Conservation (phyloP, 192 early-diverging fungal species). For the Chytriomyces hyalinus region DNA sequence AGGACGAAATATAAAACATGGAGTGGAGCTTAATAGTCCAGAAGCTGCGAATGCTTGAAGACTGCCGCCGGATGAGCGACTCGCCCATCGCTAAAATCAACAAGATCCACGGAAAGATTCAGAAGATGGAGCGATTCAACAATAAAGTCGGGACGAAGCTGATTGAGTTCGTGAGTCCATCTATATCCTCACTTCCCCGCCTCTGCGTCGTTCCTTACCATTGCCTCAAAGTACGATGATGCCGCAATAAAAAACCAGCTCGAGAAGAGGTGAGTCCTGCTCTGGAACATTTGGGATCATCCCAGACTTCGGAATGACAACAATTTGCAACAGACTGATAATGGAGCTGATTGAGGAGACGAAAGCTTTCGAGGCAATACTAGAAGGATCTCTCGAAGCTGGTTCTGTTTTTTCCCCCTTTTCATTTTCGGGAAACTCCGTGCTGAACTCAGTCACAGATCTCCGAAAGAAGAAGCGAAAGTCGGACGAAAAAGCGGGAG, state of each 20-base stretch:
- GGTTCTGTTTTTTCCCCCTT: background rate
- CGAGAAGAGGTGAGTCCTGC: slow-evolving; percentile 27
- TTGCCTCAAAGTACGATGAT: slow-evolving; percentile 9
- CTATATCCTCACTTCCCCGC: no score
- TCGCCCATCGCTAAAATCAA: slow-evolving; percentile 1
- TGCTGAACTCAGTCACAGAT: slow-evolving; percentile 4
- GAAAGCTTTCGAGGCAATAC: background rate
- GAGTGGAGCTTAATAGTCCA: slow-evolving; percentile 9
- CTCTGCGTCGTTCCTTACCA: no score
- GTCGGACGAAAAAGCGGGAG: slow-evolving; percentile 28
- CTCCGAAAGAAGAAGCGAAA: slow-evolving; percentile 35
- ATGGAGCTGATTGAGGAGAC: background rate
- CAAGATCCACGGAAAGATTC: slow-evolving; percentile 27
- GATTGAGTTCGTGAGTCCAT: slow-evolving; percentile 4
- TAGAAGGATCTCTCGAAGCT: background rate
- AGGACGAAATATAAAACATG: background rate
- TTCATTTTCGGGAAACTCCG: background rate
- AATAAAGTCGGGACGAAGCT: slow-evolving; percentile 36
- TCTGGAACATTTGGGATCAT: background rate
- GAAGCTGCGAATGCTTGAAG: background rate
- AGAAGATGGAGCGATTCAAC: slow-evolving; percentile 26
- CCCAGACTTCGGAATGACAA: background rate
- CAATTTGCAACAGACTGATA: background rate
- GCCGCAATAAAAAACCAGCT: slow-evolving; percentile 20
- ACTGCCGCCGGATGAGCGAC: slow-evolving; percentile 5